Evolutionary conservation across 371 early-diverging fungal species (phyloP).

Genomic region (Racocetra persica): DNA sequence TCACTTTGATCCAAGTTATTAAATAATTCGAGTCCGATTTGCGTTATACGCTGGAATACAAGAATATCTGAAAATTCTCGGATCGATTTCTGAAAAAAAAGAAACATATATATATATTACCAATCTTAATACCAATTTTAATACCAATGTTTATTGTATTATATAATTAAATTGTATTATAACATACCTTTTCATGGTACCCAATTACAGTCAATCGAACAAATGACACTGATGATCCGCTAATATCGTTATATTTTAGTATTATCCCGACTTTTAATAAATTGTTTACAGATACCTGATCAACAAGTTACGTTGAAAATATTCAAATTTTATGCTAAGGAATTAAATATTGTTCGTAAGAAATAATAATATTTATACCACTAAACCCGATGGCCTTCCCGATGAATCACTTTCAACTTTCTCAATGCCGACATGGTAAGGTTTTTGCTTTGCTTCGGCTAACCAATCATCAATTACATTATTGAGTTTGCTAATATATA

Average conservation of each 20-base stretch:
- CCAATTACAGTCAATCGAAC: conserved; percentile 11
- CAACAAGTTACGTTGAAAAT: neutral
- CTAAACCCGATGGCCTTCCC: neutral
- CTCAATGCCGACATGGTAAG: conserved; percentile 1
- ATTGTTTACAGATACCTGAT: conserved; percentile 10
- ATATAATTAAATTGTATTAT: neutral
- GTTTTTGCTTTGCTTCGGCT: conserved; percentile 1
- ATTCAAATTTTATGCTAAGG: neutral
- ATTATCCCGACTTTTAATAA: neutral
- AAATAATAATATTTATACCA: neutral
- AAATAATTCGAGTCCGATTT: conserved; percentile 16
- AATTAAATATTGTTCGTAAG: neutral
- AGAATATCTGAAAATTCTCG: conserved; percentile 26
- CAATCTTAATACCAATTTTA: neutral
- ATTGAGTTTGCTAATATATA: neutral
- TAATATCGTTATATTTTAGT: conserved; percentile 30
- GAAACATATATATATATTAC: neutral
- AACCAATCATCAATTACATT: conserved; percentile 25
- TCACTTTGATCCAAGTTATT: conserved; percentile 29
- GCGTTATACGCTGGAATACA: conserved; percentile 34
- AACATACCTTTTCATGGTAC: conserved; percentile 29
- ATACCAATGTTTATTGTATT: neutral
- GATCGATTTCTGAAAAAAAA: conserved; percentile 15
- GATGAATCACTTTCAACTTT: conserved; percentile 3
- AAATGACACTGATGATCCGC: neutral